Percentiles rank a stretch among this genome's conserved stretches.
These are phyloP conservation scores for Russula abietina DNA, from an alignment of 768 basidiomycete species.

Conservation along the genomic window DNA sequence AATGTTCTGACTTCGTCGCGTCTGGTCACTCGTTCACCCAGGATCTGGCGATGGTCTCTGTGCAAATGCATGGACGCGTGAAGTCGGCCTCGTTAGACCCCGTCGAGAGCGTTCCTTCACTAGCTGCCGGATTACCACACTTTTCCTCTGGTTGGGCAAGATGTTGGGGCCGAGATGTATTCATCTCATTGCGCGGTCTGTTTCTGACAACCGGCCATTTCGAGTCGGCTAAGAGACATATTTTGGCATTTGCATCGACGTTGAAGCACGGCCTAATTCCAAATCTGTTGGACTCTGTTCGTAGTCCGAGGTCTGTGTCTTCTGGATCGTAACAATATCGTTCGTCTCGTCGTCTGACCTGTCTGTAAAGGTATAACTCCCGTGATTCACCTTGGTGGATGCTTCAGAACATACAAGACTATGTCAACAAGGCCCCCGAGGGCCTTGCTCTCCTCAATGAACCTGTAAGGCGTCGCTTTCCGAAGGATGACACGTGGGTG, in stretches of 20 bases:
- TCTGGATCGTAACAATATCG: not conserved
- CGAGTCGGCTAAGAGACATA: constrained; percentile 80
- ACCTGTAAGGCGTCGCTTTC: constrained; percentile 87
- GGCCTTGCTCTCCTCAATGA: constrained; percentile 77
- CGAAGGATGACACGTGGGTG: constrained; percentile 90
- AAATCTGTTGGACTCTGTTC: constrained; percentile 86
- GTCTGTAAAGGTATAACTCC: constrained; percentile 70
- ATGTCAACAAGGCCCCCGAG: constrained; percentile 75
- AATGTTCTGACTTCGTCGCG: constrained; percentile 79
- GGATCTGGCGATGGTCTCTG: constrained; percentile 74
- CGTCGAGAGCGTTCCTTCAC: constrained; percentile 58
- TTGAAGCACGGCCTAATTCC: constrained; percentile 95
- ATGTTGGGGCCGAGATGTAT: constrained; percentile 94
- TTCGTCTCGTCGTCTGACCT: not conserved
- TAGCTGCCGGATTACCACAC: constrained; percentile 94
- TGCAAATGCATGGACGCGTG: constrained; percentile 90
- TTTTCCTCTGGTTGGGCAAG: constrained; percentile 92
- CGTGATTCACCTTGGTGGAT: constrained; percentile 99
- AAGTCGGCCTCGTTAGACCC: constrained; percentile 87
- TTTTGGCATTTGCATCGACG: constrained; percentile 87
- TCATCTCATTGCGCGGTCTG: constrained; percentile 88
- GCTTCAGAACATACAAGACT: constrained; percentile 97
- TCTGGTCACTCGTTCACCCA: constrained; percentile 87
- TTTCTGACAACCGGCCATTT: constrained; percentile 92
- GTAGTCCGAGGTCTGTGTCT: constrained; percentile 62